Evolutionary conservation across 768 basidiomycete genomes (phyloP).

Genomic region (Xanthoconium stramineum): DNA sequence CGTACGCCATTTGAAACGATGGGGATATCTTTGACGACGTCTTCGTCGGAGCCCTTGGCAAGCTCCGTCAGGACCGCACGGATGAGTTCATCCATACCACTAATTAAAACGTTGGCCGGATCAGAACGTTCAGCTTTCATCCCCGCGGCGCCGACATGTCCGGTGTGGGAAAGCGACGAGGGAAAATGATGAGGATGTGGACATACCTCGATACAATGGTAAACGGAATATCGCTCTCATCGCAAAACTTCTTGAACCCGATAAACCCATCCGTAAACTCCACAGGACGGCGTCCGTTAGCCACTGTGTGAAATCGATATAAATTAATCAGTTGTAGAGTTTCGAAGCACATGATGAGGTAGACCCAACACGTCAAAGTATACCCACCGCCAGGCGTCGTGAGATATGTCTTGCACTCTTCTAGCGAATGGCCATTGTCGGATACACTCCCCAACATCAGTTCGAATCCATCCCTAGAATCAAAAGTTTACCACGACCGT

Average conservation of each 20-base stretch:
- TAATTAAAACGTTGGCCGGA: conserved; percentile 27
- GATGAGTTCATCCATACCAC: conserved; percentile 93
- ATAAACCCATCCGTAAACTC: conserved; percentile 61
- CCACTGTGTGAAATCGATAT: conserved; percentile 1
- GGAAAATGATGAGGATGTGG: neutral
- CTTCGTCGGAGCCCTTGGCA: conserved; percentile 50
- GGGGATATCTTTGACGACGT: conserved; percentile 71
- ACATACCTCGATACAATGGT: conserved; percentile 88
- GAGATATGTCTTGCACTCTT: conserved; percentile 79
- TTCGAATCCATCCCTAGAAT: conserved; percentile 75
- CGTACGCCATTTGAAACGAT: conserved; percentile 94
- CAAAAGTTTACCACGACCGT: conserved; percentile 15
- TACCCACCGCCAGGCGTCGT: conserved; percentile 54
- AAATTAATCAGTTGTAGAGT: neutral
- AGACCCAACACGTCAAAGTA: neutral
- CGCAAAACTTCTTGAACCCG: conserved; percentile 84
- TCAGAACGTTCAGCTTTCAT: conserved; percentile 1
- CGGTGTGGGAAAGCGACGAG: conserved; percentile 7
- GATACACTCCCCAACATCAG: conserved; percentile 82
- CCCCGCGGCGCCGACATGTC: conserved; percentile 1
- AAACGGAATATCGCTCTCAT: conserved; percentile 74
- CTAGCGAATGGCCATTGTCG: conserved; percentile 71
- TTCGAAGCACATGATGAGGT: neutral
- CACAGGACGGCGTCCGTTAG: conserved; percentile 8
- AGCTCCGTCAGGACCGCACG: conserved; percentile 81